phyloP scores from a whole-genome alignment of 108 stramenopile genomes.

The Cyclotella atomus region DNA sequence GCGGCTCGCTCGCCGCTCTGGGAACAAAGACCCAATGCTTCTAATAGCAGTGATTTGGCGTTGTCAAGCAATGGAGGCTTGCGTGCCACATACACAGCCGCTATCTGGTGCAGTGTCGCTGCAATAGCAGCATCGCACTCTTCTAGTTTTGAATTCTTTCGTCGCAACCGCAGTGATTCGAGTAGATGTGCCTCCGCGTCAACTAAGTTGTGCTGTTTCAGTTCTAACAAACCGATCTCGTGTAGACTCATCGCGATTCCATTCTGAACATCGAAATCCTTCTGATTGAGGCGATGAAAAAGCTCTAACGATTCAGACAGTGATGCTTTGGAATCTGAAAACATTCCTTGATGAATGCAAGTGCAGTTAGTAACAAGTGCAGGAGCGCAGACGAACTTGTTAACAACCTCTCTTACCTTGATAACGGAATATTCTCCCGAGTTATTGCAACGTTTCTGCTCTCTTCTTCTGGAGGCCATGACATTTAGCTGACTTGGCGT shows the following conservation, averaged over 20 bases:
- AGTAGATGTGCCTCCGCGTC: constrained; percentile 50
- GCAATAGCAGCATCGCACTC: constrained; percentile 47
- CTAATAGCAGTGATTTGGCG: constrained; percentile 59
- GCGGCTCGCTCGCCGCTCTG: constrained; percentile 77
- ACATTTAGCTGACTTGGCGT: constrained; percentile 17
- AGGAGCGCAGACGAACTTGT: too few species aligned
- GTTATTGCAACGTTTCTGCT: constrained; percentile 1
- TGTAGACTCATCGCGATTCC: constrained; percentile 50
- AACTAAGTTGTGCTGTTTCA: constrained; percentile 67
- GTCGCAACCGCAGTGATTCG: constrained; percentile 55
- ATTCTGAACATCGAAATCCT: constrained; percentile 18
- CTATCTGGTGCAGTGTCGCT: constrained; percentile 72
- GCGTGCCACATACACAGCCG: constrained; percentile 59
- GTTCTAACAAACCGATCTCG: constrained; percentile 66
- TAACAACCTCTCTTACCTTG: too few species aligned
- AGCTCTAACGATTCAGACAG: neutral
- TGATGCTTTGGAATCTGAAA: neutral
- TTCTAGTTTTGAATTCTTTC: constrained; percentile 26
- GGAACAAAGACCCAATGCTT: constrained; percentile 53
- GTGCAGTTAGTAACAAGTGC: too few species aligned
- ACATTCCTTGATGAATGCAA: too few species aligned
- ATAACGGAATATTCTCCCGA: constrained; percentile 4
- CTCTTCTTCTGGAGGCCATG: constrained; percentile 15
- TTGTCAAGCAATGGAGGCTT: constrained; percentile 63
- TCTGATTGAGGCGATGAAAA: neutral